Evolutionary conservation across 2,329 filamentous ascomycete species (phyloP), one percentile per base, ranked within the genome.

Genomic region (Diaporthe ampelina): DNA sequence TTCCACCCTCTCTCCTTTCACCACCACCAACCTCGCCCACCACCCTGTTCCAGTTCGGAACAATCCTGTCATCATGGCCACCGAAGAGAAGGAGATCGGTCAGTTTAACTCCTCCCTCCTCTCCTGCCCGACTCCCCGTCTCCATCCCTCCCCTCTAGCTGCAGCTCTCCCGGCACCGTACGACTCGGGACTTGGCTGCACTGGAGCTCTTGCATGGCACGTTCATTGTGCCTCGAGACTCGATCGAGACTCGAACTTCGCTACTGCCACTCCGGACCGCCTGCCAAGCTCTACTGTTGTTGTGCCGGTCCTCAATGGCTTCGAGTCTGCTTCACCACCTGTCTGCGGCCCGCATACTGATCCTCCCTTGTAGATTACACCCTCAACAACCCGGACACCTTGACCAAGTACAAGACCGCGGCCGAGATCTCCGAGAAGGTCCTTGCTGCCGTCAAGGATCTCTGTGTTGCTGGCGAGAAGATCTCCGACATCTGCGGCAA

Each of bases 371-470:
- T 32, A 97, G 94, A 97, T 84, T 95, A 97, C 88, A 91, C 94
- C 79, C 91, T 98, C 85, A 94, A 92, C 85, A 97, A 97, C 89
- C 94, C 94, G 76, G 94, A 97, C 84, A 98, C 95, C 81, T 91
- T 99, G 81, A 98, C 97, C 87, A 99, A 98, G 90, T 98, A 98
- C 91, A 98, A 98, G 92, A 95, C 94, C 78, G 97, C 97, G 74
- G 96, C 94, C 77, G 90, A 94, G 84, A 98, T 99, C 86, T 97
- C 96, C 69, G 94, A 98, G 85, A 98, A 96, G 88, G 96, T 97
- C 79, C 91, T 99, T 79, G 94, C 95, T 80, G 93, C 93, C 79
- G 96, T 99, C 78, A 87, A 90, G 75, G 88, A 90, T 83, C 88
- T 92, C 77, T 91, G 94, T 83, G 89, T 94, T 76, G 93, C 96